These are phyloP conservation scores for Aureobasidium sp. DNA, from an alignment of 2,329 filamentous ascomycete genomes.

Conservation along the genomic window DNA sequence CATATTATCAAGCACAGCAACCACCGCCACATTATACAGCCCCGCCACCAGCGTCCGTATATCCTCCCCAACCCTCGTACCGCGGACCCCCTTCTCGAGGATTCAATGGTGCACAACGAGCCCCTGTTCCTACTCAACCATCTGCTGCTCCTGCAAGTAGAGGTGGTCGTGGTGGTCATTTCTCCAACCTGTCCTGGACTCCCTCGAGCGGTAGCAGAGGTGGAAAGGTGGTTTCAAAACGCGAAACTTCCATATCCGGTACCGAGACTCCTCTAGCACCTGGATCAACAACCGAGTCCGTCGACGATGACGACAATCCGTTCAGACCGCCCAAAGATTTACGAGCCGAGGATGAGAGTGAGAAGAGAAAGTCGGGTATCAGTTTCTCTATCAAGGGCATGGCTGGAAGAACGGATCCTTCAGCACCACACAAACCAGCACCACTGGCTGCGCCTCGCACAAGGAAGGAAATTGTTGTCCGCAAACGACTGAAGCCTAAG, in stretches of 20 bases:
- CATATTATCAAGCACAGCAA: constrained; percentile 14
- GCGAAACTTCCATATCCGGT: background rate
- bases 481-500: constrained; percentile 61
- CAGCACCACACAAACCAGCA: constrained; percentile 28
- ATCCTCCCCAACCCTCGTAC: constrained; percentile 30
- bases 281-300: constrained; percentile 21
- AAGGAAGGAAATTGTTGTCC: constrained; percentile 50
- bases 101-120: constrained; percentile 33
- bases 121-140: constrained; percentile 40
- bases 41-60: background rate
- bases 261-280: constrained; percentile 2
- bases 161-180: constrained; percentile 50
- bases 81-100: constrained; percentile 24
- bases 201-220: constrained; percentile 44
- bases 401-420: constrained; percentile 15
- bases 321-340: constrained; percentile 57
- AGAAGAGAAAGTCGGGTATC: constrained; percentile 51
- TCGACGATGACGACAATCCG: constrained; percentile 50
- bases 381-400: constrained; percentile 83
- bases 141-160: constrained; percentile 26
- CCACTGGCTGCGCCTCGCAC: constrained; percentile 17
- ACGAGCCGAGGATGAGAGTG: constrained; percentile 53
- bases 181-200: constrained; percentile 66
- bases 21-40: constrained; percentile 28
- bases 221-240: constrained; percentile 31